Base-by-base conservation (phyloP, 768 basidiomycete species). In the Lactarius deliciosus region DNA sequence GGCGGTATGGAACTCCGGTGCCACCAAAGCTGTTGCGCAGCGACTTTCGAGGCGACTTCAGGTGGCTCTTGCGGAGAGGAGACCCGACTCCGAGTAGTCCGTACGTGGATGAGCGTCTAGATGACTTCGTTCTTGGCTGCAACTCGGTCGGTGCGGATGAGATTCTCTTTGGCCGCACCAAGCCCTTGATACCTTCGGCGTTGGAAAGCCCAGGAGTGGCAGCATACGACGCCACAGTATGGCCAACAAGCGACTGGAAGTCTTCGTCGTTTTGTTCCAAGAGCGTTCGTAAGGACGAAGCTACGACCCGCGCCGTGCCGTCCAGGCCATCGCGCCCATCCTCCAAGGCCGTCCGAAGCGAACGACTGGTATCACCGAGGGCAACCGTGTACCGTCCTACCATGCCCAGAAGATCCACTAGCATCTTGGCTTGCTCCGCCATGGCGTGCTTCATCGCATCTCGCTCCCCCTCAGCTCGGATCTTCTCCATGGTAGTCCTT, bases 331-430 rank as follows among this genome's bases (percentile, higher is more conserved):
- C 79, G 57, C 75, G 63, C 50, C 77, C 77, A 18, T 76, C 77
- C 28, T 79, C 78, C 11, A 75, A 68, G 63, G 74, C 86, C 50
- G 65, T 77, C 66, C 66, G 77, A 75, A 74, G 84, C 75, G 64
- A 81, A 78, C 74, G 74, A 34, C 80, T 79, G 20, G 82, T 79
- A 65, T 92, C 89, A 15, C 82, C 85, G 34, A 93, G 79, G 75
- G 88, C 82, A 56, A 88, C 84, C 5, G 88, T 92, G 73, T 89
- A 91, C 69, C 91, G 81, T 43, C 90, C 90, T 25, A 95, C 80
- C 82, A 94, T 87, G 16, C 92, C 91, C 34, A 93, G 78, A n/a
- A 94, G 81, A 68, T 81, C 81, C 32, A 92, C 85, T 66, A 91
- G 78, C 41, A 88, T 79, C 71, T 83, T 82, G 1, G 88, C 83